Conservation (phyloP, 805 yeast species). For the Saccharomyces paradoxus region DNA sequence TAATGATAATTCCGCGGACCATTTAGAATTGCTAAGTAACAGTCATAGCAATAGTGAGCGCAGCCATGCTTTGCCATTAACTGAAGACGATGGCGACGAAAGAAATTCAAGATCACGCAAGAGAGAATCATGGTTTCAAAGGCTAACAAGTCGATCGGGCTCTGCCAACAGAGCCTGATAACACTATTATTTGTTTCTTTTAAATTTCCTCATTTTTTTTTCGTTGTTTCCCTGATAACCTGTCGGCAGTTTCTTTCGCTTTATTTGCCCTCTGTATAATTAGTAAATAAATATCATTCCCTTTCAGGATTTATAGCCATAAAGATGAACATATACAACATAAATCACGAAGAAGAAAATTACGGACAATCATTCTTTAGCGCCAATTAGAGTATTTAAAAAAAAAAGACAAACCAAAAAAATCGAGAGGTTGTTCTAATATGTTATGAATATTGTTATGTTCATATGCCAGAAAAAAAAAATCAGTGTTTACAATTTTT, state of each 20-base stretch:
- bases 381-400: neutral
- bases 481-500: no score
- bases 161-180: slow-evolving; percentile 9
- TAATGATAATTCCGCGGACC: slow-evolving; percentile 19
- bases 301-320: neutral
- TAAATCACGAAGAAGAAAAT: neutral
- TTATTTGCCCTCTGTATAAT: neutral
- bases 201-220: neutral
- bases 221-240: neutral
- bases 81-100: slow-evolving; percentile 4
- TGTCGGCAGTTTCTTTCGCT: neutral
- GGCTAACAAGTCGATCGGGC: slow-evolving; percentile 35
- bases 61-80: neutral
- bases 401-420: neutral
- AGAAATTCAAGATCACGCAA: slow-evolving; percentile 23
- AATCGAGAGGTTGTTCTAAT: no score
- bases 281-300: neutral
- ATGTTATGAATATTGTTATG: no score
- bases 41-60: neutral
- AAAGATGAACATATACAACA: neutral
- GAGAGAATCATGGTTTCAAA: slow-evolving; percentile 39
- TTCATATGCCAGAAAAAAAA: no score
- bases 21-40: slow-evolving; percentile 6
- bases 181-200: neutral
- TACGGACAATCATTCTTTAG: neutral